These are phyloP conservation scores for Gnomoniopsis smithogilvyi DNA, from an alignment of 2,329 filamentous ascomycete genomes.

Conservation along the genomic window DNA sequence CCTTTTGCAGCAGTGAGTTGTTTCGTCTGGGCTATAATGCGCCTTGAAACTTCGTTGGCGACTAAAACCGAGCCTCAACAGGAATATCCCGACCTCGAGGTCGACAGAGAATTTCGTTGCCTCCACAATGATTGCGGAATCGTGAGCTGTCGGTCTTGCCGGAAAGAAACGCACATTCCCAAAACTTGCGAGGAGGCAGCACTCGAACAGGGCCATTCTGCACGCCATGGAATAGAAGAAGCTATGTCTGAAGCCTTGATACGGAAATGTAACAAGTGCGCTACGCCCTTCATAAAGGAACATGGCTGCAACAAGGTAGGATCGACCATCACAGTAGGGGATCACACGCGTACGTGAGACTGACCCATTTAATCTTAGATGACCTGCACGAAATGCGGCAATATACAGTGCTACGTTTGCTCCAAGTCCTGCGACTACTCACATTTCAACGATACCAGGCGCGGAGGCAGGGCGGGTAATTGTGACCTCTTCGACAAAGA, in stretches of 20 bases:
- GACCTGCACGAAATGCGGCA: constrained; percentile 59
- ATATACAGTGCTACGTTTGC: constrained; percentile 69
- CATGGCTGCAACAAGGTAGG: constrained; percentile 47
- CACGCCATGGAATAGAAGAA: constrained; percentile 71
- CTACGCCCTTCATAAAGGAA: constrained; percentile 73
- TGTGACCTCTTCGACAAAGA: constrained; percentile 66
- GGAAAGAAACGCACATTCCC: constrained; percentile 66
- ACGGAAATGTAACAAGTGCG: constrained; percentile 66
- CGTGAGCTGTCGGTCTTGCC: constrained; percentile 67
- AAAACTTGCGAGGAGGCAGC: constrained; percentile 66
- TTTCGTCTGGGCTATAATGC: background rate
- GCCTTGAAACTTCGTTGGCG: background rate
- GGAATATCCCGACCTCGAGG: constrained; percentile 64
- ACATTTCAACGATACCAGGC: constrained; percentile 61
- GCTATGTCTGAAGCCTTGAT: constrained; percentile 80
- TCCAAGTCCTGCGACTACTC: constrained; percentile 62
- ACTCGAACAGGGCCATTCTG: constrained; percentile 54
- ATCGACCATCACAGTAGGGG: background rate
- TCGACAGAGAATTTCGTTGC: constrained; percentile 73
- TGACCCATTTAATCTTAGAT: constrained; percentile 73
- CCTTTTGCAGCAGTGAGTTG: constrained; percentile 61
- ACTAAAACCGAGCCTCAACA: background rate
- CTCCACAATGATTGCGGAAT: constrained; percentile 61
- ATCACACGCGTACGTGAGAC: background rate
- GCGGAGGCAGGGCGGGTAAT: constrained; percentile 47